Base-by-base conservation (phyloP, 106 monocot genomes). In the Dactylorhiza incarnata region DNA sequence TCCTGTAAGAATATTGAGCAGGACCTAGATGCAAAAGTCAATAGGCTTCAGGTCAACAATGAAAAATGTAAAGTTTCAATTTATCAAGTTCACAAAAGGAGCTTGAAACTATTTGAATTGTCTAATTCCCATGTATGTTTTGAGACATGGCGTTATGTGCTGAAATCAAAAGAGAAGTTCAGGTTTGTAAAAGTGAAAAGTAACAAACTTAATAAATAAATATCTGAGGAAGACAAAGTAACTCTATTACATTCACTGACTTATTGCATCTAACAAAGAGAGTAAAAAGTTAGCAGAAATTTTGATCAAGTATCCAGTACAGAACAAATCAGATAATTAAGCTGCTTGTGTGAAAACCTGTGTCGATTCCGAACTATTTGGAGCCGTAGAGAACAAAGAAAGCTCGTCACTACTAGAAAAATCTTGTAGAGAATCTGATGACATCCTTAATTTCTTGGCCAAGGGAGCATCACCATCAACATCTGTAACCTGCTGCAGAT, bases 391-490 rank as follows among this genome's bases (percentile, higher is more conserved):
- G 76, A 89, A 91, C 56, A 99, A 79, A 26, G 97, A 91, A 68
- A 99, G 89, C 74, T 99, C 97, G 51, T 99, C 97, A 16, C 77
- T 85, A 71, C 81, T 86, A 43, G 78, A 65, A 78, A 76, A 72
- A 82, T 99, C 97, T 77, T 89, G 87, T 51, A 88, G 63, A 77
- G 78, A 73, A 83, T 99, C 97, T 74, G 88, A 99, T 58, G 89
- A 76, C 25, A 75, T 80, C 80, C 89, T 74, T 68, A 94, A 74
- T 70, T 86, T 75, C 82, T 99, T 99, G 62, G 86, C 76, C 12
- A 75, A 81, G 17, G 85, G 87, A 23, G n/a, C 72, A 86, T 94
- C 91, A 87, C 85, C 75, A 52, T 94, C 94, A 81, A 87, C 85
- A 73, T 99, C 89, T 67, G 52, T 86, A 78, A 37, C 85, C 92